Percentiles rank a stretch among this genome's conserved stretches.
These are phyloP conservation scores for Colletotrichum falcatum DNA, from an alignment of 2,329 filamentous ascomycete species.

Conservation along the genomic window DNA sequence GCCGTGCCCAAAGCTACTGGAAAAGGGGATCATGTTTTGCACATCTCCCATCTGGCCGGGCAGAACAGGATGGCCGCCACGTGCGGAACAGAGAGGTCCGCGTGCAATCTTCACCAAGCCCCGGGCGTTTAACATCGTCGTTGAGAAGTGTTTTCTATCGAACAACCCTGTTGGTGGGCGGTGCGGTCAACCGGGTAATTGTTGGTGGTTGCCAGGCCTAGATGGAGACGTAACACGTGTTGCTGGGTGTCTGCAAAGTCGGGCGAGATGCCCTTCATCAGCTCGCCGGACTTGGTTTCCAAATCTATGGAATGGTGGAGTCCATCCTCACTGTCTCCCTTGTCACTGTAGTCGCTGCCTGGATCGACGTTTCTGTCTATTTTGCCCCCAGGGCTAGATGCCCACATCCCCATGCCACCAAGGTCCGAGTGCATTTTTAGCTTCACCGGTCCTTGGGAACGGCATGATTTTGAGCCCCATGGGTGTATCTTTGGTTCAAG, in stretches of 20 bases:
- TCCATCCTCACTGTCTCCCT: constrained; percentile 72
- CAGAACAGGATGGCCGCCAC: constrained; percentile 74
- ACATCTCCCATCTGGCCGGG: constrained; percentile 69
- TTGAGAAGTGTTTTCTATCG: constrained; percentile 84
- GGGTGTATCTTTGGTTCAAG: constrained; percentile 61
- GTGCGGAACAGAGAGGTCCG: constrained; percentile 71
- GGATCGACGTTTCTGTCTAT: constrained; percentile 45
- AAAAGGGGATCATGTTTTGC: constrained; percentile 68
- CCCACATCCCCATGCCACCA: constrained; percentile 63
- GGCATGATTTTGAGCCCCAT: constrained; percentile 69
- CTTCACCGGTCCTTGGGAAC: constrained; percentile 56
- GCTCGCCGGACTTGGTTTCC: constrained; percentile 70
- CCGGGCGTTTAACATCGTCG: constrained; percentile 76
- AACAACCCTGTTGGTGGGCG: constrained; percentile 80
- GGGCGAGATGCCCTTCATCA: constrained; percentile 76
- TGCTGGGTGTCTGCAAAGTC: constrained; percentile 81
- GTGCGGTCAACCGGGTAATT: constrained; percentile 81
- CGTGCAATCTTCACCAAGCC: constrained; percentile 72
- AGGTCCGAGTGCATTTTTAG: constrained; percentile 53
- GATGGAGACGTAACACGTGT: constrained; percentile 80
- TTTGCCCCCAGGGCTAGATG: constrained; percentile 61
- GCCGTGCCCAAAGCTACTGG: constrained; percentile 61
- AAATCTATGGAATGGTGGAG: constrained; percentile 61
- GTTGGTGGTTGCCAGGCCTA: constrained; percentile 68
- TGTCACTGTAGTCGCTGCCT: constrained; percentile 65